A percentile compares a stretch with the other conserved stretches of the same genome.
phyloP scores from a whole-genome alignment of 2,329 filamentous ascomycete genomes.

The Colletotrichum truncatum region DNA sequence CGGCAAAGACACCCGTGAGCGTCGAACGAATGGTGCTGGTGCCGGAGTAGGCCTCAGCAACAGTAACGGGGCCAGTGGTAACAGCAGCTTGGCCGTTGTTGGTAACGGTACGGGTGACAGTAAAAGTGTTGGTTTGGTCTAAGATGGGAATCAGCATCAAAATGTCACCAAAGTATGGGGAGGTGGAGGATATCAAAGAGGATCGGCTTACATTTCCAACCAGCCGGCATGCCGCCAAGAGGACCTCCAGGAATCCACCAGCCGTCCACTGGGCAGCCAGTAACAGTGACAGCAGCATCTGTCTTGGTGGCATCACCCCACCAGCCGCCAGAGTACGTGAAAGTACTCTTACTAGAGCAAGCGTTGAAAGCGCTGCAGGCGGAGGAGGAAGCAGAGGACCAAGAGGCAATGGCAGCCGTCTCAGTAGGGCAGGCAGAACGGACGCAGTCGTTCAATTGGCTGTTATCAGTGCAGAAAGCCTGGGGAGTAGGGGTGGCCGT shows the following conservation, averaged over 20 bases:
- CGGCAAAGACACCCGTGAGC: constrained; percentile 23
- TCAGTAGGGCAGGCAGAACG: constrained; percentile 33
- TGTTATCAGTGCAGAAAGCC: constrained; percentile 33
- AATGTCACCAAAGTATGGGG: background rate
- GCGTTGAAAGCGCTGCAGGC: constrained; percentile 33
- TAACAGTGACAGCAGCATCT: constrained; percentile 35
- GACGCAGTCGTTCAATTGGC: constrained; percentile 33
- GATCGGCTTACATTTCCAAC: constrained; percentile 31
- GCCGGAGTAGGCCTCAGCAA: constrained; percentile 32
- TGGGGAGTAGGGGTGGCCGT: constrained; percentile 34
- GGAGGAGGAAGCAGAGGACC: constrained; percentile 33
- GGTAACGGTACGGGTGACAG: constrained; percentile 30
- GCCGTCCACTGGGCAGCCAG: constrained; percentile 37
- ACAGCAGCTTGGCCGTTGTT: background rate
- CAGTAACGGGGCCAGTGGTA: constrained; percentile 12
- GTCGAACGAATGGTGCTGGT: constrained; percentile 33
- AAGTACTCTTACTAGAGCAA: constrained; percentile 35
- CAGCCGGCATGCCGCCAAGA: constrained; percentile 30
- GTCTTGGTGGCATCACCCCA: constrained; percentile 28
- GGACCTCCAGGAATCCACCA: constrained; percentile 35
- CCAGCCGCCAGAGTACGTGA: constrained; percentile 35
- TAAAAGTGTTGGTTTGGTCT: constrained; percentile 34
- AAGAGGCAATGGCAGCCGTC: constrained; percentile 29
- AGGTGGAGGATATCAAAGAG: no score
- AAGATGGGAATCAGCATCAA: background rate